phyloP scores from a whole-genome alignment of 495 filamentous ascomycete genomes.

The Pyrenula massariospora region DNA sequence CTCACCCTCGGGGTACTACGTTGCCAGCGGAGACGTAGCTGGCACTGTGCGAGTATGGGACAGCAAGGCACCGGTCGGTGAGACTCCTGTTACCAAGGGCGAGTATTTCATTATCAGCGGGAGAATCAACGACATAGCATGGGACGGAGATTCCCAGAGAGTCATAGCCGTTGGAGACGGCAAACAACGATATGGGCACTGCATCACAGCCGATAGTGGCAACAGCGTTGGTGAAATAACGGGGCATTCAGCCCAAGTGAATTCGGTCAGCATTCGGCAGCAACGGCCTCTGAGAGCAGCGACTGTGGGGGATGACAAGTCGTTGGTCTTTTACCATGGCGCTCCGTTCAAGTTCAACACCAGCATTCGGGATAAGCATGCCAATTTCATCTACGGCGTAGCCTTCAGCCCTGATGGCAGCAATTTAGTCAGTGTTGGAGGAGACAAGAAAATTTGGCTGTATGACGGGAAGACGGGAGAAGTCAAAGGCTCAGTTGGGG shows the following conservation, averaged over 20 bases:
- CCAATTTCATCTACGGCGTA: slow-evolving; percentile 76
- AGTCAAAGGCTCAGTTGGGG: slow-evolving; percentile 58
- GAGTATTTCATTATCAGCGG: slow-evolving; percentile 94
- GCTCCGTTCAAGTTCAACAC: slow-evolving; percentile 89
- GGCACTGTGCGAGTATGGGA: slow-evolving; percentile 89
- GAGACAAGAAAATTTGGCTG: slow-evolving; percentile 78
- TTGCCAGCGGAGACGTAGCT: slow-evolving; percentile 83
- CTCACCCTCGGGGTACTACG: slow-evolving; percentile 86
- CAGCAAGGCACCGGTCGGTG: slow-evolving; percentile 27
- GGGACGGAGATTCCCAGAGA: slow-evolving; percentile 94
- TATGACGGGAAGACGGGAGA: slow-evolving; percentile 95
- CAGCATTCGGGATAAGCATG: slow-evolving; percentile 64
- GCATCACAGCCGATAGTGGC: slow-evolving; percentile 89
- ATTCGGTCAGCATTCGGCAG: slow-evolving; percentile 79
- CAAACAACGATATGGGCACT: slow-evolving; percentile 86
- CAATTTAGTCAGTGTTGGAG: slow-evolving; percentile 75
- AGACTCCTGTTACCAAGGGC: slow-evolving; percentile 46
- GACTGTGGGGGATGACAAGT: slow-evolving; percentile 81
- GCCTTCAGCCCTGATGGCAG: slow-evolving; percentile 86
- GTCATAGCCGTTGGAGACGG: slow-evolving; percentile 94
- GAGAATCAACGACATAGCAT: slow-evolving; percentile 88
- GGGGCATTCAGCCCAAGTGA: slow-evolving; percentile 83
- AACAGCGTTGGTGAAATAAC: slow-evolving; percentile 90
- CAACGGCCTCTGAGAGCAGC: slow-evolving; percentile 81
- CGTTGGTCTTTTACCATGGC: slow-evolving; percentile 83